phyloP scores from a whole-genome alignment of 257 asterid species.

The Apocynum venetum region DNA sequence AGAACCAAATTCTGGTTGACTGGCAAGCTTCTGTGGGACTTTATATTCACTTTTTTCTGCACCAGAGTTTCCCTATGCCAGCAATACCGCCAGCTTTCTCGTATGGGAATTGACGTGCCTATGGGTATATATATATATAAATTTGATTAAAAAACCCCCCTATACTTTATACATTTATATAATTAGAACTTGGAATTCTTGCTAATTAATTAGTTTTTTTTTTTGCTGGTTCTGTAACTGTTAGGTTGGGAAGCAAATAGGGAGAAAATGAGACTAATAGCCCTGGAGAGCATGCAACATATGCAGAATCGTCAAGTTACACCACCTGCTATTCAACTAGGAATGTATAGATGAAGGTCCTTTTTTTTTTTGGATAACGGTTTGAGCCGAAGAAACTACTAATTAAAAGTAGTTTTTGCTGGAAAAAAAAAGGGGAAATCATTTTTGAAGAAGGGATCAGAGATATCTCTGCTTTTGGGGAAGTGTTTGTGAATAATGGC shows the following conservation, averaged over 20 bases:
- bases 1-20: conserved; percentile 15
- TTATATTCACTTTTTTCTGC: conserved; percentile 15
- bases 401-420: no score
- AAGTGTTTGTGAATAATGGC: no score
- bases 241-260: conserved; percentile 13
- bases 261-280: conserved; percentile 2
- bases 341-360: conserved; percentile 5
- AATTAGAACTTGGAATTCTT: no score
- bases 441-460: no score
- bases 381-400: no score
- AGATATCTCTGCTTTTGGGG: no score
- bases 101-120: conserved; percentile 18
- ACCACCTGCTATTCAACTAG: conserved; percentile 3
- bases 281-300: not conserved
- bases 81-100: conserved; percentile 23
- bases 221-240: not conserved
- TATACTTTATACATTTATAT: no score
- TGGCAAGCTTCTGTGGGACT: conserved; percentile 19
- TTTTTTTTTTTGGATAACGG: no score
- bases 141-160: no score
- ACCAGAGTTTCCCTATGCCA: conserved; percentile 22
- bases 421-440: no score
- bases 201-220: not conserved
- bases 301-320: conserved; percentile 4
- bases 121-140: conserved; percentile 11